These are phyloP conservation scores for Dissophora globulifera DNA, from an alignment of 192 early-diverging fungal genomes.

Conservation along the genomic window DNA sequence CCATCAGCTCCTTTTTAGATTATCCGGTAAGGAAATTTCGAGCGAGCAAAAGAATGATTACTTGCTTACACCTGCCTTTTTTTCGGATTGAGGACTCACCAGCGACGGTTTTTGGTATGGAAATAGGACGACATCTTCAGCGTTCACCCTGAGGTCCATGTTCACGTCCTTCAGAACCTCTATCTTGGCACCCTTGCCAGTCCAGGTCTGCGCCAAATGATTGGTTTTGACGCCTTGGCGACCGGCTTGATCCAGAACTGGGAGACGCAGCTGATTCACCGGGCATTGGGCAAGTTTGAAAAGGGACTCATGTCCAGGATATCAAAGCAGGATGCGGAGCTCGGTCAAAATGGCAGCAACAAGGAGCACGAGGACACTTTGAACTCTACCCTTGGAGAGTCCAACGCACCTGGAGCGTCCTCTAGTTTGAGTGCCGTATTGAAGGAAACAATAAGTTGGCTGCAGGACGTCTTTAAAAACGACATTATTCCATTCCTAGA, in stretches of 20 bases:
- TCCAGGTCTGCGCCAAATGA: constrained; percentile 23
- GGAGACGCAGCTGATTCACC: constrained; percentile 29
- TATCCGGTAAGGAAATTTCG: constrained; percentile 57
- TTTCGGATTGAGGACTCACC: too few species aligned
- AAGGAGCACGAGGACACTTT: not conserved
- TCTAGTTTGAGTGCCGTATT: constrained; percentile 23
- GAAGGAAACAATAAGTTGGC: constrained; percentile 43
- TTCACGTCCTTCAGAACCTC: constrained; percentile 40
- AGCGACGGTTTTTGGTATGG: too few species aligned
- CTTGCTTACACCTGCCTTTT: too few species aligned
- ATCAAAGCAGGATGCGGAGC: constrained; percentile 1
- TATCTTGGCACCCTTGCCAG: constrained; percentile 20
- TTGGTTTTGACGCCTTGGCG: constrained; percentile 35
- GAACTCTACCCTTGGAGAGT: not conserved
- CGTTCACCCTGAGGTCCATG: constrained; percentile 36
- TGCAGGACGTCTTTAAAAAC: constrained; percentile 37
- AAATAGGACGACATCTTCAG: constrained; percentile 34
- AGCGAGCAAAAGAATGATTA: too few species aligned
- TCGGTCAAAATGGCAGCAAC: not conserved
- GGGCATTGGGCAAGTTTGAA: constrained; percentile 16
- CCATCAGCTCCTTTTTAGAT: constrained; percentile 53
- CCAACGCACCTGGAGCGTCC: not conserved
- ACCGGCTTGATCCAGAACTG: constrained; percentile 44
- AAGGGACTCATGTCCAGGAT: constrained; percentile 23
- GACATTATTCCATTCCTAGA: constrained; percentile 54